Evolutionary conservation across 139 green algal species (phyloP).

Genomic region (Coelastrella sp.): DNA sequence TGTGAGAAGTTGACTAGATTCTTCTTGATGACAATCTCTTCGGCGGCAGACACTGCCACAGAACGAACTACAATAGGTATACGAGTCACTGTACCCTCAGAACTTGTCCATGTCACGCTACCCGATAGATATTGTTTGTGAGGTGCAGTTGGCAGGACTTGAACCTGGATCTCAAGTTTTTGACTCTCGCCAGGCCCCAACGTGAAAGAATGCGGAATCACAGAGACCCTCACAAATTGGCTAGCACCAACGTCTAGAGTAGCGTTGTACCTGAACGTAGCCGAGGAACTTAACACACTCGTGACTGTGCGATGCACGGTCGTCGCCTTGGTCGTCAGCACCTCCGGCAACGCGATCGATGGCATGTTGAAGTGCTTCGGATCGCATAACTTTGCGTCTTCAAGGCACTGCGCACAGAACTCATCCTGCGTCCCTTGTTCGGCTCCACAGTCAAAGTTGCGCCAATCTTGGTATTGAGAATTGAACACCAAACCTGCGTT

Average conservation of each 20-base stretch:
- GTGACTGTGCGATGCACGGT: background rate
- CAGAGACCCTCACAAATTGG: background rate
- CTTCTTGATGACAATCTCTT: background rate
- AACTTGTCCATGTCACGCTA: background rate
- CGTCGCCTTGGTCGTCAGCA: background rate
- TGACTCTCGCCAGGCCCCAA: background rate
- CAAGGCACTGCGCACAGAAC: background rate
- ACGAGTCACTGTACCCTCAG: background rate
- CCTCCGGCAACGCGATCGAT: background rate
- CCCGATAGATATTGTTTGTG: background rate
- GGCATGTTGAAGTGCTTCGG: background rate
- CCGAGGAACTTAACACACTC: background rate
- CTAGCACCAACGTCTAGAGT: background rate
- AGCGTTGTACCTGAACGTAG: background rate
- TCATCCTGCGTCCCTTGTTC: background rate
- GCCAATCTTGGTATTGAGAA: background rate
- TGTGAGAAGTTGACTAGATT: too few species aligned
- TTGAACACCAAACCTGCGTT: conserved; percentile 25
- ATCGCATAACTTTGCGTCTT: background rate
- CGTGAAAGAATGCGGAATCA: background rate
- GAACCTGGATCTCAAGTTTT: background rate
- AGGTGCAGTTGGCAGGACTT: background rate
- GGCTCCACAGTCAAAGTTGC: background rate
- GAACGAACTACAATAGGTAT: background rate
- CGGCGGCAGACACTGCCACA: background rate